Evolutionary conservation across 2,329 filamentous ascomycete genomes (phyloP).

Genomic region (Colletotrichum spaethianum): DNA sequence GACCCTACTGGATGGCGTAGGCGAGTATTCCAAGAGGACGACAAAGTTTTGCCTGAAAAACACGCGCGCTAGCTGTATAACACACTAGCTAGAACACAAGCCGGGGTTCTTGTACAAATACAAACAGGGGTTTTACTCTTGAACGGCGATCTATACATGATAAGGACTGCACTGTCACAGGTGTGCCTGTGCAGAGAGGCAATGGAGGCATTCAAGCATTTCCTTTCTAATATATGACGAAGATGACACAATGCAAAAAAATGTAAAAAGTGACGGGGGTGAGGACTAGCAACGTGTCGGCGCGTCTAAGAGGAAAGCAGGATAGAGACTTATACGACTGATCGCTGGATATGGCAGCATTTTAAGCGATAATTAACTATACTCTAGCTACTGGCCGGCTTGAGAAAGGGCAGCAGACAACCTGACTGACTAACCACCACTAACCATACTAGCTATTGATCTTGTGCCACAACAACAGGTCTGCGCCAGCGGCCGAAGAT

Average conservation of each 20-base stretch:
- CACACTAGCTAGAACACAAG: too few relatives aligned
- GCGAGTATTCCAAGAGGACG: not conserved
- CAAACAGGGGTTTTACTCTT: too few relatives aligned
- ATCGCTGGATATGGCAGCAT: not conserved
- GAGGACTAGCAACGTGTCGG: not conserved
- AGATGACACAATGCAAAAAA: too few relatives aligned
- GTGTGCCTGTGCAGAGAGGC: too few relatives aligned
- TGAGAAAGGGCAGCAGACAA: too few relatives aligned
- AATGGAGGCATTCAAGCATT: too few relatives aligned
- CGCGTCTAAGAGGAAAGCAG: not conserved
- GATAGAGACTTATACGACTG: not conserved
- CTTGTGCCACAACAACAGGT: conserved; percentile 12
- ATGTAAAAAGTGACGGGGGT: too few relatives aligned
- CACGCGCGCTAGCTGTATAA: not conserved
- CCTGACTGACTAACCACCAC: not conserved
- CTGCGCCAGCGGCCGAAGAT: conserved; percentile 10
- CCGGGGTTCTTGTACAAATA: too few relatives aligned
- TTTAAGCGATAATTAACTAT: not conserved
- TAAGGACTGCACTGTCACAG: too few relatives aligned
- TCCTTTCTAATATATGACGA: too few relatives aligned
- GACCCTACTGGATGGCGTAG: not conserved
- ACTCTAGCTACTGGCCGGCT: not conserved
- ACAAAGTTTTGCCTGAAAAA: not conserved
- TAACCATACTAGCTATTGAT: not conserved
- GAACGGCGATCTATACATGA: too few relatives aligned